These are phyloP conservation scores for Lepidium africanum DNA, from an alignment of 345 rosid genomes.

Conservation along the genomic window DNA sequence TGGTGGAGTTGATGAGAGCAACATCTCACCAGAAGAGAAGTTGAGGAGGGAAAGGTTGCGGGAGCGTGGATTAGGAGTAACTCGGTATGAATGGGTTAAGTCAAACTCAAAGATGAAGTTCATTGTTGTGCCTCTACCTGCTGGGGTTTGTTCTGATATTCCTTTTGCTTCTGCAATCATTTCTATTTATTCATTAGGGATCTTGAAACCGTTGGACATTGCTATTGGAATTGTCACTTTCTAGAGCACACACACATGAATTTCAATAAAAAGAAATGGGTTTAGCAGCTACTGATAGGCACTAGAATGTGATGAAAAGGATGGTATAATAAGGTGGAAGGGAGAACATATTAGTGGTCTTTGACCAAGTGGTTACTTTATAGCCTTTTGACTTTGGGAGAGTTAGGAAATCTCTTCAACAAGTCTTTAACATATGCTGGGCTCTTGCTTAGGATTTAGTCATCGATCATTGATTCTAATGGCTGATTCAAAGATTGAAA, in stretches of 20 bases:
- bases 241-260: background rate
- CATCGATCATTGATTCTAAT: background rate
- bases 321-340: background rate
- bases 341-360: background rate
- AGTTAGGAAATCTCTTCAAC: background rate
- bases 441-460: background rate
- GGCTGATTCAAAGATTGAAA: background rate
- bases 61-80: slow-evolving; percentile 93
- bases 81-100: slow-evolving; percentile 91
- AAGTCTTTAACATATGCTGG: background rate
- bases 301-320: background rate
- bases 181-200: background rate
- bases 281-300: background rate
- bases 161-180: background rate
- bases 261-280: background rate
- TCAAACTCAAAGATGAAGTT: slow-evolving; percentile 52
- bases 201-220: background rate
- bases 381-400: background rate
- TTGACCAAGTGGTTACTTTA: background rate
- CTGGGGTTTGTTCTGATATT: slow-evolving; percentile 58
- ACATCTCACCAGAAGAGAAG: slow-evolving; percentile 81
- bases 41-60: slow-evolving; percentile 86
- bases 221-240: background rate
- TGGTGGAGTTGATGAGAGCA: slow-evolving; percentile 90
- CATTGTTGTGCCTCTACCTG: slow-evolving; percentile 87